These are phyloP conservation scores for Cyberlindnera meyerae DNA, from an alignment of 805 yeast genomes.

Conservation along the genomic window DNA sequence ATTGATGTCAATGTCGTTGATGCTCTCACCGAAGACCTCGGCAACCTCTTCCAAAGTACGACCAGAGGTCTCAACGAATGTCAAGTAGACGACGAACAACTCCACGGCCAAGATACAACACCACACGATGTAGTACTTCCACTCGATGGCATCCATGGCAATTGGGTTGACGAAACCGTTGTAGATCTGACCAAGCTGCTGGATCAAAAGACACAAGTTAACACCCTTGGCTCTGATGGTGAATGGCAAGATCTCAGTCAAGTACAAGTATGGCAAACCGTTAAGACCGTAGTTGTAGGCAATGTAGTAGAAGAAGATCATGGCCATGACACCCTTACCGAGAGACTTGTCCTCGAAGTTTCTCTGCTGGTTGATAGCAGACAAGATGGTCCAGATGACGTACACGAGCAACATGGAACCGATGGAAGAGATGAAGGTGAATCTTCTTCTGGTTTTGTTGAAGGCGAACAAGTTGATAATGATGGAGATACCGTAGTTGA, in stretches of 20 bases:
- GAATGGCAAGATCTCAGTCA: slow-evolving; percentile 38
- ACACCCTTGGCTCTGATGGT: slow-evolving; percentile 30
- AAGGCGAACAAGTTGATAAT: slow-evolving; percentile 28
- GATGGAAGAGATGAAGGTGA: slow-evolving; percentile 32
- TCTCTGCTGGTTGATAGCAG: slow-evolving; percentile 42
- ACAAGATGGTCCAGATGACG: slow-evolving; percentile 40
- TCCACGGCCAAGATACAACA: slow-evolving; percentile 29
- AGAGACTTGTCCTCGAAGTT: slow-evolving; percentile 35
- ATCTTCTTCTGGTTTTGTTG: slow-evolving; percentile 33
- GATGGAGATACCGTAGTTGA: slow-evolving; percentile 35
- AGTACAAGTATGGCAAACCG: slow-evolving; percentile 42
- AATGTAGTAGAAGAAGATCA: slow-evolving; percentile 44
- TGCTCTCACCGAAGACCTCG: slow-evolving; percentile 29
- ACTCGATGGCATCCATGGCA: slow-evolving; percentile 33
- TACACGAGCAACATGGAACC: slow-evolving; percentile 34
- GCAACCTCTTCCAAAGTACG: slow-evolving; percentile 36
- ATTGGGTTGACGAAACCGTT: slow-evolving; percentile 34
- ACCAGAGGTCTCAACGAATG: slow-evolving; percentile 36
- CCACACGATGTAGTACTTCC: slow-evolving; percentile 35
- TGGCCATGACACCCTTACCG: slow-evolving; percentile 44
- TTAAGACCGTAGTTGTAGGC: slow-evolving; percentile 39
- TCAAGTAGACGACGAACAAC: slow-evolving; percentile 27
- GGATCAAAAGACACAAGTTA: slow-evolving; percentile 20
- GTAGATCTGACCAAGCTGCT: slow-evolving; percentile 27
- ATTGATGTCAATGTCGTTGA: slow-evolving; percentile 14